Percentiles rank a stretch among this genome's conserved stretches.
Evolutionary conservation across 1,284 basidiomycete genomes (phyloP).

Genomic region (Fomitopsis schrenkii): DNA sequence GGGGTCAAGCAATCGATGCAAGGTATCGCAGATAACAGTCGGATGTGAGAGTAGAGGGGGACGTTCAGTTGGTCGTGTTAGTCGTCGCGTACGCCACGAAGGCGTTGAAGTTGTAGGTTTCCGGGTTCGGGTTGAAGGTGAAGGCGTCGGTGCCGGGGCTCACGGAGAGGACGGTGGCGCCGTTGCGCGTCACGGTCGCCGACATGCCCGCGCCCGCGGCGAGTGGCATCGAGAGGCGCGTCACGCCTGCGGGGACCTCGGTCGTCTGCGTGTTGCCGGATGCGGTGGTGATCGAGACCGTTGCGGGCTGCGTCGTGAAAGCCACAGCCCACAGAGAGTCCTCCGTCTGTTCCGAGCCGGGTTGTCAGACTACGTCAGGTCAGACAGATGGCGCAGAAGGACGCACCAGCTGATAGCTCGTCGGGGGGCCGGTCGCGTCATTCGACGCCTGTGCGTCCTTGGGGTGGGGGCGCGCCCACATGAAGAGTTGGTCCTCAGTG

Average conservation of each 20-base stretch:
- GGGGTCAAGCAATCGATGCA: background rate
- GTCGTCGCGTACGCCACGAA: constrained; percentile 39
- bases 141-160: constrained; percentile 38
- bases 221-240: constrained; percentile 62
- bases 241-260: constrained; percentile 53
- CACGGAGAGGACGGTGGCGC: constrained; percentile 48
- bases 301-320: constrained; percentile 52
- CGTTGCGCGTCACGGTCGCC: constrained; percentile 53
- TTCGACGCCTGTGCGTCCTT: constrained; percentile 44
- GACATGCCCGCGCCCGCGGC: constrained; percentile 55
- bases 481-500: constrained; percentile 59
- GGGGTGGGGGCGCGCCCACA: constrained; percentile 76
- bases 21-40: background rate
- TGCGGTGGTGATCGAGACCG: constrained; percentile 49
- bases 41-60: background rate
- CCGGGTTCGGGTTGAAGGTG: constrained; percentile 47
- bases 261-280: constrained; percentile 42
- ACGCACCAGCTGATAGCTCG: constrained; percentile 48
- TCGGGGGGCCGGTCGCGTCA: constrained; percentile 52
- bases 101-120: constrained; percentile 63
- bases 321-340: constrained; percentile 68
- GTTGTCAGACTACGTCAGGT: background rate
- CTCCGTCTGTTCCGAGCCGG: constrained; percentile 28
- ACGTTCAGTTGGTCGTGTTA: background rate
- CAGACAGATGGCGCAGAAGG: background rate